Base-by-base conservation (phyloP, 352 stramenopile genomes). In the Pythium coloratum region DNA sequence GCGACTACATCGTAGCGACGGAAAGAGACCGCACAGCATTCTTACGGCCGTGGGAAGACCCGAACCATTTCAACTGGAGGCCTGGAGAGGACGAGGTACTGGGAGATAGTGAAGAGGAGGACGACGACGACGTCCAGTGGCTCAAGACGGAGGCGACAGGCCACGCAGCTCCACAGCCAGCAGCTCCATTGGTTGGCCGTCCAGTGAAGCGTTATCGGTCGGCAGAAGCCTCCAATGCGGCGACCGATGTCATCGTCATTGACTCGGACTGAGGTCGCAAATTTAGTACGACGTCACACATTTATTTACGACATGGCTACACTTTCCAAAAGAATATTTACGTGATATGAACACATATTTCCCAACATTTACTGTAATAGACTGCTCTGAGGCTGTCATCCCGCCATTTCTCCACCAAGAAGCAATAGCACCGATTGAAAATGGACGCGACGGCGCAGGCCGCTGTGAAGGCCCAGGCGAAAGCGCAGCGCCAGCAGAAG, bases 401-500 rank as follows among this genome's bases (percentile, higher is more conserved):
- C 28, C 58, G 38, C n/a, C 58, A 53, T 57, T 36, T 20, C 24
- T 10, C 42, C 18, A 16, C 8, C 16, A 10, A 50, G 9, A 26
- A 26, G 16, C n/a, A 1, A 50, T 16, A 13, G 20, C 20, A 24
- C 20, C 20, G 20, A 24, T 24, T 24, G n/a, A 13, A 30, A 53
- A 53, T 53, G 46, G 18, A 53, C n/a, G 46, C 30, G 13, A 7
- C 46, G 51, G 2, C 56, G 16, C 26, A 47, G 34, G 42, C 58
- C 32, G 44, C 26, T 24, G 40, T 50, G 4, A 46, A 36, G 33
- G 24, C 60, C 24, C 30, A 47, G 6, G 66, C 66, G n/a, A 78
- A 85, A 67, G 44, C 72, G 55, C 75, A 71, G 30, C 76, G 81
- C 4, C 69, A 73, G 8, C 77, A 74, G 20, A 83, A 78, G 67